Evolutionary conservation across 306 rosid species (phyloP), one percentile per base, ranked within the genome.

Genomic region (Fagus sylvatica): DNA sequence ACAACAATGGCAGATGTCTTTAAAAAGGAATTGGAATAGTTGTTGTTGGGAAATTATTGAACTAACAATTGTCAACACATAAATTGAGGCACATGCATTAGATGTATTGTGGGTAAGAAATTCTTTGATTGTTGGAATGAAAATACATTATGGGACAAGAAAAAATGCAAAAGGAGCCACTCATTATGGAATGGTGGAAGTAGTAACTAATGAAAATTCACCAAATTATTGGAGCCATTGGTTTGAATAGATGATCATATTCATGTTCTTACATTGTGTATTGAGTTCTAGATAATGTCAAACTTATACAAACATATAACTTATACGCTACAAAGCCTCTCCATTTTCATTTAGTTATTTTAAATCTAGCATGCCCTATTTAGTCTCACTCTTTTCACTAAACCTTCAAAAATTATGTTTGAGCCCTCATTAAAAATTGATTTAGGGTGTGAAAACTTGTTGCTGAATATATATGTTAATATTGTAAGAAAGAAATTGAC

Each of bases 351-450:
- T 41, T 40, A 39, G 43, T 40, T 11, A 22, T 2, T 16, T 9
- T 16, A 15, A 15, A 6, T 53, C 75, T 32, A 40, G 39, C 46
- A n/a, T 33, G 12, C 37, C 19, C 37, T 16, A 17, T 56, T 56
- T 22, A 16, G n/a, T 28, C 69, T 39, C 11, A 54, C 51, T 40
- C 77, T 60, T 12, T 74, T 43, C 43, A 60, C 33, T 16, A 51
- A 67, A 43, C 49, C 49, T 19, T 33, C 66, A 42, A 9, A 53
- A 76, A 12, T 16, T 32, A 68, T 16, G n/a, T 5, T 32, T 1
- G 59, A 71, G 5, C 53, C 54, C 69, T 75, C 59, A 72, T 32
- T 56, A 72, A 56, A 42, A 53, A 71, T 55, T n/a, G 30, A 55
- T 55, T 59, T 22, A 59, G 37, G 37, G 7, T 28, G 30, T 59